Evolutionary conservation across 495 filamentous ascomycete species (phyloP).

Genomic region (Penicillium canariense): DNA sequence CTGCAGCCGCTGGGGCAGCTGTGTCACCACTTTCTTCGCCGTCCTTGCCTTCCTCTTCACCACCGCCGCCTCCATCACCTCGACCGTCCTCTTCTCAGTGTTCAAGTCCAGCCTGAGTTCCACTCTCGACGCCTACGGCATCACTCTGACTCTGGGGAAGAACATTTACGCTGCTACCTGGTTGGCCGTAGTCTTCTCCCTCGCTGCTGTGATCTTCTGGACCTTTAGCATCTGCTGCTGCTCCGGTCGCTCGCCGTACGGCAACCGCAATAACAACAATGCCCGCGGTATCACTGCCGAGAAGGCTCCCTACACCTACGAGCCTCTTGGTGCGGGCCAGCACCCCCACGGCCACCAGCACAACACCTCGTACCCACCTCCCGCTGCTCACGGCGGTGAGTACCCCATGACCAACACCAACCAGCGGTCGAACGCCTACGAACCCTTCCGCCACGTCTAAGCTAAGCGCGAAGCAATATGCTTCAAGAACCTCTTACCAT

Average conservation of each 20-base stretch:
- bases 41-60: constrained; percentile 55
- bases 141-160: constrained; percentile 60
- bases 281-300: constrained; percentile 38
- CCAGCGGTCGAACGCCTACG: constrained; percentile 36
- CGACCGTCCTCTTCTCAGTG: constrained; percentile 60
- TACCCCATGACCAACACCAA: constrained; percentile 24
- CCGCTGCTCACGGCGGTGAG: constrained; percentile 20
- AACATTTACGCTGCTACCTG: constrained; percentile 69
- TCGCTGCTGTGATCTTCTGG: constrained; percentile 81
- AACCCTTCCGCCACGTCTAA: constrained; percentile 49
- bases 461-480: constrained; percentile 14
- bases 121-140: constrained; percentile 62
- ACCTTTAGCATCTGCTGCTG: constrained; percentile 90
- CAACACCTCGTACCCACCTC: constrained; percentile 32
- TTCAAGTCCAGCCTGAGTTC: constrained; percentile 58
- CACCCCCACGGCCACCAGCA: constrained; percentile 20
- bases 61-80: constrained; percentile 55
- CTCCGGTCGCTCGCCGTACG: constrained; percentile 54
- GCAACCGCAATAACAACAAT: constrained; percentile 31
- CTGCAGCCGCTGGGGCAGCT: constrained; percentile 67
- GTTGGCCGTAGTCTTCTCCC: constrained; percentile 74
- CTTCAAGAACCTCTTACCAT: neutral
- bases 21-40: constrained; percentile 74
- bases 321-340: constrained; percentile 40
- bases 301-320: constrained; percentile 53